phyloP scores from a whole-genome alignment of 2,329 filamentous ascomycete genomes.

The Neonectria magnoliae region DNA sequence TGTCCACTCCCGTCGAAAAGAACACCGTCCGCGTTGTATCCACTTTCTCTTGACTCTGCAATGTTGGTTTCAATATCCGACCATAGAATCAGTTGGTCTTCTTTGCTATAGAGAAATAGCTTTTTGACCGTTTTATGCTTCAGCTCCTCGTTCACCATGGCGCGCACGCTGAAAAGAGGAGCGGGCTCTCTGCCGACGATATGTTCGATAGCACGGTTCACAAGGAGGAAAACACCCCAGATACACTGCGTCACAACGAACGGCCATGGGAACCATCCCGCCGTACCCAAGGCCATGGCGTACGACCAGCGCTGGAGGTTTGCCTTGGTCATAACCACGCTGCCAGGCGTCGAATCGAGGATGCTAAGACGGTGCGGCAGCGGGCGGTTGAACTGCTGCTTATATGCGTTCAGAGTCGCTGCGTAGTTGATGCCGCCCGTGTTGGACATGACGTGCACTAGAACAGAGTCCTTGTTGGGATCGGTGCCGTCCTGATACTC shows the following conservation, averaged over 20 bases:
- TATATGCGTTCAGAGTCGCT: constrained; percentile 57
- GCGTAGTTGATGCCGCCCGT: constrained; percentile 63
- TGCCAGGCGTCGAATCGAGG: constrained; percentile 62
- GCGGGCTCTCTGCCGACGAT: constrained; percentile 50
- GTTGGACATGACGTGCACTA: constrained; percentile 64
- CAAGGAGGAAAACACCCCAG: constrained; percentile 54
- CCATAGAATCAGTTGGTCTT: constrained; percentile 64
- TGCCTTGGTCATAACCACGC: constrained; percentile 48
- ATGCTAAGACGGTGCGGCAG: constrained; percentile 58
- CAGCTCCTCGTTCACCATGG: constrained; percentile 47
- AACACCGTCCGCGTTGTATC: constrained; percentile 55
- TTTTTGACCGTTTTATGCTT: constrained; percentile 51
- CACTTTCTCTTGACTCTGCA: constrained; percentile 54
- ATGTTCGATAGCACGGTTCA: constrained; percentile 47
- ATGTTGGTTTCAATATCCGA: constrained; percentile 65
- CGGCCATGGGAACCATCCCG: constrained; percentile 57
- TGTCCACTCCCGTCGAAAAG: constrained; percentile 2
- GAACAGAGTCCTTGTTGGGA: background rate
- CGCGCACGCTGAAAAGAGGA: constrained; percentile 48
- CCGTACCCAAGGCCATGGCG: constrained; percentile 61
- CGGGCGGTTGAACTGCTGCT: constrained; percentile 46
- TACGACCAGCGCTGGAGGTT: constrained; percentile 61
- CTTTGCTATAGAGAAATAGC: constrained; percentile 66
- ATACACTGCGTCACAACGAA: constrained; percentile 56
- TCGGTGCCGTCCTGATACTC: background rate